Conservation (phyloP, 495 filamentous ascomycete species). For the Xylaria grammica region DNA sequence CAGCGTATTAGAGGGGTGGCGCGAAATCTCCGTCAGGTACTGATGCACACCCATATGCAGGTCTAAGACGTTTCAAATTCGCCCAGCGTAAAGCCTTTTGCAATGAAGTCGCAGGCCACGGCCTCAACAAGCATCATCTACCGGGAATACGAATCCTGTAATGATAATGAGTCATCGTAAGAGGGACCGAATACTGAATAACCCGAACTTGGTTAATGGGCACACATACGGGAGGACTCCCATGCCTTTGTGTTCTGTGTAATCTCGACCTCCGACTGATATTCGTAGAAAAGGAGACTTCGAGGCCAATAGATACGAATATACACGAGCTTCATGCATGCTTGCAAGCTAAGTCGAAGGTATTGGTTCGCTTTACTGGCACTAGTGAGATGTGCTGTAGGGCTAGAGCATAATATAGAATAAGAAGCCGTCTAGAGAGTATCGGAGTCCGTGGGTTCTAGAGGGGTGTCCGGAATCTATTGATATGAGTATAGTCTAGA, state of each 20-base stretch:
- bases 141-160: not conserved
- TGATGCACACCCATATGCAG: not conserved
- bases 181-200: not conserved
- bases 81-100: not conserved
- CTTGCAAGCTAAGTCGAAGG: not conserved
- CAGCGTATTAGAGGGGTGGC: not conserved
- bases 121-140: not conserved
- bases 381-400: no score
- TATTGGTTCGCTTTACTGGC: not conserved
- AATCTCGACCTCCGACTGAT: not conserved
- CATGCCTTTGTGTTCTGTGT: not conserved
- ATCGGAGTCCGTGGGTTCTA: no score
- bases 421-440: no score
- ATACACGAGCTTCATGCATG: no score
- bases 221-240: not conserved
- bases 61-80: constrained; percentile 12
- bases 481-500: no score
- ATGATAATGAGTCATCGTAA: no score
- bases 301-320: not conserved
- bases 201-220: not conserved
- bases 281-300: not conserved
- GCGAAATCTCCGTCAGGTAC: constrained; percentile 8
- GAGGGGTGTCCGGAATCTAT: no score
- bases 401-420: no score
- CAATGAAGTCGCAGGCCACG: not conserved